A percentile compares a stretch with the other conserved stretches of the same genome.
These are phyloP conservation scores for Rugonectria rugulosa DNA, from an alignment of 2,329 filamentous ascomycete genomes.

Conservation along the genomic window DNA sequence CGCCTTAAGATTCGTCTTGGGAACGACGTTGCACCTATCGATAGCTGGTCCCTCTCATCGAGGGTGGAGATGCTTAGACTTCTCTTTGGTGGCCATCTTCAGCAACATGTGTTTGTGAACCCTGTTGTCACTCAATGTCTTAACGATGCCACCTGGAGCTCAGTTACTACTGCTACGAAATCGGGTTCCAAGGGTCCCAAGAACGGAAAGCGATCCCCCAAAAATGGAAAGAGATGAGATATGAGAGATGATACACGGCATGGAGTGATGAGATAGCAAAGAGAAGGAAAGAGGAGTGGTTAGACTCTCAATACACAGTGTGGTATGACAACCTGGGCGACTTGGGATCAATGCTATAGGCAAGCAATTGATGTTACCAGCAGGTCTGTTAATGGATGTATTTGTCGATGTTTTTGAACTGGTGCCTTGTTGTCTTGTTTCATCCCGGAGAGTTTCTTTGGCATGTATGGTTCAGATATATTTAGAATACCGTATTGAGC, in stretches of 20 bases:
- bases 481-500: too few relatives aligned
- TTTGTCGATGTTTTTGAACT: too few relatives aligned
- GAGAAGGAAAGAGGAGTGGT: not conserved
- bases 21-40: slow-evolving; percentile 53
- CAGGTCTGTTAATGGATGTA: too few relatives aligned
- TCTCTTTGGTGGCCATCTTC: slow-evolving; percentile 55
- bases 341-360: too few relatives aligned
- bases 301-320: not conserved
- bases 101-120: slow-evolving; percentile 48
- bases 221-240: slow-evolving; percentile 12
- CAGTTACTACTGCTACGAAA: slow-evolving; percentile 28
- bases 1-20: slow-evolving; percentile 59
- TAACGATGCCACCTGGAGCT: slow-evolving; percentile 48
- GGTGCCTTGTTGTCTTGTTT: too few relatives aligned
- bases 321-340: too few relatives aligned
- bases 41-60: slow-evolving; percentile 60
- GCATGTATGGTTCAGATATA: too few relatives aligned
- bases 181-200: not conserved
- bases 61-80: slow-evolving; percentile 57
- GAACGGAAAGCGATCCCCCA: not conserved
- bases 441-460: too few relatives aligned
- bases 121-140: slow-evolving; percentile 49
- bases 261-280: not conserved
- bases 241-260: not conserved
- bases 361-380: too few relatives aligned